A percentile compares a stretch with the other conserved stretches of the same genome.
These are phyloP conservation scores for Fusarium sacchari DNA, from an alignment of 2,329 filamentous ascomycete species.

Conservation along the genomic window DNA sequence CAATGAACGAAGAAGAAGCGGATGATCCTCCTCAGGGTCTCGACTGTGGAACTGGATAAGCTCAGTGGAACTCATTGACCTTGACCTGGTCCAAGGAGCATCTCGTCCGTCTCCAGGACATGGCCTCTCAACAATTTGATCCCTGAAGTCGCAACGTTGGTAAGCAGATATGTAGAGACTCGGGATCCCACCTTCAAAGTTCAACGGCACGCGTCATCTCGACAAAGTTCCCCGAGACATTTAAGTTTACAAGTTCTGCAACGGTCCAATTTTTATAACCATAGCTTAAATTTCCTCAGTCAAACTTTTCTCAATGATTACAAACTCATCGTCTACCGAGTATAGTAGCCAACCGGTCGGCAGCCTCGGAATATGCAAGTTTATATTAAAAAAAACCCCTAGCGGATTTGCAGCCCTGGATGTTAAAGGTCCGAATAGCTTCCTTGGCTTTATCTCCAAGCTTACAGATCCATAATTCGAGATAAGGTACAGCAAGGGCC, in stretches of 20 bases:
- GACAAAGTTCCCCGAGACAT: not conserved
- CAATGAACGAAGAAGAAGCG: not conserved
- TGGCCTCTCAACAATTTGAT: not conserved
- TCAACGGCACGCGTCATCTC: not conserved
- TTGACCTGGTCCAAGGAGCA: not conserved
- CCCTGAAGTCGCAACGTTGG: not conserved
- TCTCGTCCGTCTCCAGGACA: not conserved
- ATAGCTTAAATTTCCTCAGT: not conserved
- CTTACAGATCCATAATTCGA: slow-evolving; percentile 8
- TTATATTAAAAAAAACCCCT: not conserved
- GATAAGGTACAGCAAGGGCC: slow-evolving; percentile 3
- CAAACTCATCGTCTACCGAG: not conserved
- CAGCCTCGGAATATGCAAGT: not conserved
- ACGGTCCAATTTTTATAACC: not conserved
- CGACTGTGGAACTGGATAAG: slow-evolving; percentile 20
- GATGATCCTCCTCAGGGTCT: slow-evolving; percentile 13
- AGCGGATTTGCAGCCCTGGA: not conserved
- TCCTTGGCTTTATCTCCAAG: not conserved
- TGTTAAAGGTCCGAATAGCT: slow-evolving; percentile 26
- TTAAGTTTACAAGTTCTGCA: not conserved
- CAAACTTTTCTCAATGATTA: not conserved
- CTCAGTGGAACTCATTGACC: slow-evolving; percentile 11
- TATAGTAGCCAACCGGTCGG: not conserved
- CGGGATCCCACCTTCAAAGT: not conserved
- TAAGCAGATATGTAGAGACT: not conserved